Base-by-base conservation (phyloP, 352 stramenopile species). In the Phytopythium ostracodes region DNA sequence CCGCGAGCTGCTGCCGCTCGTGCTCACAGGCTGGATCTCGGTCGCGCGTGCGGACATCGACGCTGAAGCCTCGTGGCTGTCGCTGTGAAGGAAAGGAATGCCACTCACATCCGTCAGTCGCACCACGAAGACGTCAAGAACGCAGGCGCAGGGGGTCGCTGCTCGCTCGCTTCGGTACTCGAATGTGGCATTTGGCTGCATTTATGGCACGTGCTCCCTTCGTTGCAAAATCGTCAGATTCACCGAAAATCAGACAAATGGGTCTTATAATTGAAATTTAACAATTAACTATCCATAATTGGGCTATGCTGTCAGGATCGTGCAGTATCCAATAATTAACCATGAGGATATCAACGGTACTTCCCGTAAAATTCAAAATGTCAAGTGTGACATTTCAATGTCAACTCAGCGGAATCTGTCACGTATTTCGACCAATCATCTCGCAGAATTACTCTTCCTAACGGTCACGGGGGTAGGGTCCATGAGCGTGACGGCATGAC, bases 21-120 rank as follows among this genome's bases (percentile, higher is more conserved):
- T 79, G 20, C 60, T 72, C 24, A 77, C 64, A 20, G 65, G 70
- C 31, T 83, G 63, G 63, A 75, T 83, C 40, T 56, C 63, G 11
- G 64, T 81, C 44, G 61, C 66, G 1, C 61, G 49, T 1, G 3
- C 35, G 6, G 63, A 66, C 8, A 56, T 84, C 7, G 65, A 77
- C 20, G 59, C 54, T n/a, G 75, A 84, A 44, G 33, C 63, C n/a
- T 35, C 59, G 33, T 73, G 67, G 67, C 63, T 73, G 46, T 54
- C 59, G 1, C 51, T 73, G 10, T 73, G 35, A 56, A 20, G 43
- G 12, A 17, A 5, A 8, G 22, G 4, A 6, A 51, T 33, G 29
- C 29, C n/a, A n/a, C 9, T 17, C 44, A 22, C 40, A 44, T 17
- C 0, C 40, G 15, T 22, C 20, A 11, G 40, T 9, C 17, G 17